phyloP scores from a whole-genome alignment of 495 filamentous ascomycete species.

The Xylaria sp. region DNA sequence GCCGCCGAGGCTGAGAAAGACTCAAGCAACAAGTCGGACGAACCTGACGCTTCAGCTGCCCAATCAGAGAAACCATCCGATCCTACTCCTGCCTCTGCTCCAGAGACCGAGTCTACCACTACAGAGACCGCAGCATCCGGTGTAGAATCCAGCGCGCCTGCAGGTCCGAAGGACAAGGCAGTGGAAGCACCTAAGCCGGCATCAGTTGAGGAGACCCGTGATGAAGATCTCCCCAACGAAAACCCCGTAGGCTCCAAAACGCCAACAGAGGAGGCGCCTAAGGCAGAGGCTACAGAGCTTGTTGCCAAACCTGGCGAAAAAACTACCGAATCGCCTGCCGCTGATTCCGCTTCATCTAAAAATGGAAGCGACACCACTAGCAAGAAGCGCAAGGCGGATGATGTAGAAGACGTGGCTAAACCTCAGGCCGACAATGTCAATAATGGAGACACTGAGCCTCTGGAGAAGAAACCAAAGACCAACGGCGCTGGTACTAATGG shows the following conservation, averaged over 20 bases:
- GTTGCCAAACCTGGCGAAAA: slow-evolving; percentile 33
- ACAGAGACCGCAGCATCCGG: slow-evolving; percentile 26
- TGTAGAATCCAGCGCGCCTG: slow-evolving; percentile 21
- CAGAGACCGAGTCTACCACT: slow-evolving; percentile 16
- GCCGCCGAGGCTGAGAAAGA: slow-evolving; percentile 31
- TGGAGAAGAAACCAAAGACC: slow-evolving; percentile 47
- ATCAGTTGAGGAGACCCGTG: slow-evolving; percentile 34
- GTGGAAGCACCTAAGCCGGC: slow-evolving; percentile 35
- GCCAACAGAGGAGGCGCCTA: slow-evolving; percentile 9
- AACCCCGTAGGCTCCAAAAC: slow-evolving; percentile 23
- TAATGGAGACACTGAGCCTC: slow-evolving; percentile 29
- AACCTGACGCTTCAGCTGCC: slow-evolving; percentile 27
- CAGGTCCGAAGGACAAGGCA: slow-evolving; percentile 30
- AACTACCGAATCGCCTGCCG: slow-evolving; percentile 27
- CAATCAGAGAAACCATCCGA: slow-evolving; percentile 36
- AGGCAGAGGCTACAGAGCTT: slow-evolving; percentile 24
- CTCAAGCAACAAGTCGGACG: slow-evolving; percentile 27
- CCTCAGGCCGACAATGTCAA: slow-evolving; percentile 31
- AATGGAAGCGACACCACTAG: slow-evolving; percentile 23
- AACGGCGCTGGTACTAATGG: slow-evolving; percentile 37
- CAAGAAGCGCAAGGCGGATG: slow-evolving; percentile 41
- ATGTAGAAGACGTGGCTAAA: slow-evolving; percentile 21
- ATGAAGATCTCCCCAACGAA: slow-evolving; percentile 30
- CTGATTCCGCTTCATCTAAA: slow-evolving; percentile 22
- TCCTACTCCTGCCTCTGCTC: slow-evolving; percentile 20